phyloP scores from a whole-genome alignment of 2,329 filamentous ascomycete genomes.

The Fusarium haematococcum region DNA sequence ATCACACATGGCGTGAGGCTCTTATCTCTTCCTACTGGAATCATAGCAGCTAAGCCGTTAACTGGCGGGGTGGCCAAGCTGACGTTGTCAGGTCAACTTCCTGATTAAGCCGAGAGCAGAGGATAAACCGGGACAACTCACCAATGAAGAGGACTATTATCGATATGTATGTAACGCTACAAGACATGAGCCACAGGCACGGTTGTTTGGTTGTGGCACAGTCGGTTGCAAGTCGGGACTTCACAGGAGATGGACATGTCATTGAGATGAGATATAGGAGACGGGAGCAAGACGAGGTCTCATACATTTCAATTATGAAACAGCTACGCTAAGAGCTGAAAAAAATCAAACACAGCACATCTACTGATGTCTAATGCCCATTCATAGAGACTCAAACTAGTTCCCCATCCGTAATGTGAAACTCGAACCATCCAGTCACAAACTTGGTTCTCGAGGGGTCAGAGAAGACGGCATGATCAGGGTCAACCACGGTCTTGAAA shows the following conservation, averaged over 20 bases:
- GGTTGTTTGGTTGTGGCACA: not conserved
- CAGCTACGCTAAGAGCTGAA: accelerated
- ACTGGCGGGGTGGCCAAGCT: slow-evolving; percentile 6
- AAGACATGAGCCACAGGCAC: not conserved
- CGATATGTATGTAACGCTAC: not conserved
- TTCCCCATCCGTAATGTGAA: slow-evolving; percentile 30
- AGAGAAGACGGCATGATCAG: slow-evolving; percentile 16
- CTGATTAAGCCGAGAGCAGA: not conserved
- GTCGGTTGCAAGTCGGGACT: not conserved
- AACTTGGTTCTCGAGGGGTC: slow-evolving; percentile 30
- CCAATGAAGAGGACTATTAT: not conserved
- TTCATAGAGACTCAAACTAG: slow-evolving; percentile 10
- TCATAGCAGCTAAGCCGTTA: not conserved
- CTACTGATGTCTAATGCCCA: not conserved
- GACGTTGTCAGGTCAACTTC: not conserved
- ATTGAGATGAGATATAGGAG: not conserved
- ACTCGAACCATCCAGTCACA: slow-evolving; percentile 40
- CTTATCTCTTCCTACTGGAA: not conserved
- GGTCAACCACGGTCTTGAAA: not conserved
- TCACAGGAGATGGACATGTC: not conserved
- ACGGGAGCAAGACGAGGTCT: not conserved
- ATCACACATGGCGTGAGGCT: not conserved
- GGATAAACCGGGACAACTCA: slow-evolving; percentile 6
- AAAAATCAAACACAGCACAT: not conserved
- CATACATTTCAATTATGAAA: not conserved